phyloP scores from a whole-genome alignment of 164 flowering plant species.

The Chimonanthus praecox region DNA sequence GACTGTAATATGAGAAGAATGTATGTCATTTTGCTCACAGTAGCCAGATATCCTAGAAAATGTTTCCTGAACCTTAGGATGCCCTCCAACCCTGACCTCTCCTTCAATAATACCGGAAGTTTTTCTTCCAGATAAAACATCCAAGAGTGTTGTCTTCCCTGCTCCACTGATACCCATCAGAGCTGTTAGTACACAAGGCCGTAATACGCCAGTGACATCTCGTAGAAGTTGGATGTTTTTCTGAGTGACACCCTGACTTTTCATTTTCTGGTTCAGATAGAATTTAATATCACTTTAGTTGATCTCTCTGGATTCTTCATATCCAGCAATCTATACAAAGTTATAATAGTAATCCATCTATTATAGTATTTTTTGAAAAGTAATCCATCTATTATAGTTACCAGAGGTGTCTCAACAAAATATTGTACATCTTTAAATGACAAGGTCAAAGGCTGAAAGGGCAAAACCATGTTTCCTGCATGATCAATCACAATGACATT shows the following conservation, averaged over 20 bases:
- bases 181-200: conserved; percentile 77
- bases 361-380: neutral
- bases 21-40: conserved; percentile 74
- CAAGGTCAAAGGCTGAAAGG: conserved; percentile 33
- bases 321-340: neutral
- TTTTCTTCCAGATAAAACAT: conserved; percentile 78
- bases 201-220: conserved; percentile 54
- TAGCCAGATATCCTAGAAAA: conserved; percentile 78
- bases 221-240: conserved; percentile 57
- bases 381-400: conserved; percentile 6
- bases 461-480: conserved; percentile 24
- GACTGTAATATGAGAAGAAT: conserved; percentile 70
- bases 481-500: neutral
- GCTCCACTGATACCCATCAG: conserved; percentile 83
- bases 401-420: conserved; percentile 33
- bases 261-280: conserved; percentile 1
- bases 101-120: conserved; percentile 67
- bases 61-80: conserved; percentile 64
- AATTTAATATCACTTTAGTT: neutral
- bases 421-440: conserved; percentile 35
- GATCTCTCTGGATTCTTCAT: neutral
- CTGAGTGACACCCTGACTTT: conserved; percentile 18
- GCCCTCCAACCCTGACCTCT: conserved; percentile 56
- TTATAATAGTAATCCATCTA: neutral
- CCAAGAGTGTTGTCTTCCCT: conserved; percentile 81